phyloP scores from a whole-genome alignment of 2,329 filamentous ascomycete species.

The Knufia fluminis region DNA sequence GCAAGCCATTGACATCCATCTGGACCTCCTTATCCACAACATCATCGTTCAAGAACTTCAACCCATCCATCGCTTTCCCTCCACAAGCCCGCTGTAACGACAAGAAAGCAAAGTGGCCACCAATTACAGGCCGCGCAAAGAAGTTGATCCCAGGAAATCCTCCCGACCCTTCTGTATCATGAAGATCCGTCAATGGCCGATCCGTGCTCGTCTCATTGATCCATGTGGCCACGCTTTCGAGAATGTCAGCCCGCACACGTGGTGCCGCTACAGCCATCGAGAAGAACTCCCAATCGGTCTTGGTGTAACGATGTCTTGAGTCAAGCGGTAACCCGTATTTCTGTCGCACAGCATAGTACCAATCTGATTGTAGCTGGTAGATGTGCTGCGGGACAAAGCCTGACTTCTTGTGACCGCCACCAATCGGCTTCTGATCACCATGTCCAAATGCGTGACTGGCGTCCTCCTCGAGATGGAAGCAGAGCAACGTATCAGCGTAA shows the following conservation, averaged over 20 bases:
- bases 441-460: conserved; percentile 9
- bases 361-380: conserved; percentile 70
- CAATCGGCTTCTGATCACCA: conserved; percentile 25
- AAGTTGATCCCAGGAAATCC: conserved; percentile 67
- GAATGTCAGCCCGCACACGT: conserved; percentile 58
- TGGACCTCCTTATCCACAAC: conserved; percentile 12
- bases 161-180: conserved; percentile 65
- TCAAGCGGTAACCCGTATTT: conserved; percentile 76
- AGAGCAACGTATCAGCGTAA: conserved; percentile 69
- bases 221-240: conserved; percentile 68
- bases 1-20: conserved; percentile 17
- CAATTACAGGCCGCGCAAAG: conserved; percentile 73
- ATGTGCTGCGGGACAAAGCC: conserved; percentile 64
- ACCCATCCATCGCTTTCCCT: conserved; percentile 52
- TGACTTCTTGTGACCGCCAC: conserved; percentile 27
- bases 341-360: conserved; percentile 71
- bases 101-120: conserved; percentile 77
- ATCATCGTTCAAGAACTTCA: conserved; percentile 40
- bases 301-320: conserved; percentile 72
- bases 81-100: conserved; percentile 72
- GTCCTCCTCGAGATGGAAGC: conserved; percentile 54
- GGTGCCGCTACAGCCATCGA: conserved; percentile 64
- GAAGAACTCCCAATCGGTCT: conserved; percentile 88
- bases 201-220: conserved; percentile 74
- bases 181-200: conserved; percentile 70